These are phyloP conservation scores for Apophysomyces variabilis DNA, from an alignment of 371 early-diverging fungal genomes.

Conservation along the genomic window DNA sequence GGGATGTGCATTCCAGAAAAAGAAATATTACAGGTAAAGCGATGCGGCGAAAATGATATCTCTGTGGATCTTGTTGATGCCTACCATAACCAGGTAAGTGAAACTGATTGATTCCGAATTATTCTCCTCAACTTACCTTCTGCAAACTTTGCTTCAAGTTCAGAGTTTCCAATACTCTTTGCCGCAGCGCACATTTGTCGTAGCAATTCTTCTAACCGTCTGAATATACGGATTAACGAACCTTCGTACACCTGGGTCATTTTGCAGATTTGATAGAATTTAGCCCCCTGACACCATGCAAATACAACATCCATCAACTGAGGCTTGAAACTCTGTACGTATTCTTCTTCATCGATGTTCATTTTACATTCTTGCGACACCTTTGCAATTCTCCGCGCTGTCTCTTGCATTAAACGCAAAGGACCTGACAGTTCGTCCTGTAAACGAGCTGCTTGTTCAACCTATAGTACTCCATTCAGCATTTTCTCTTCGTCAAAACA, in stretches of 20 bases:
- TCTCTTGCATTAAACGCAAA: constrained; percentile 83
- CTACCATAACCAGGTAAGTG: constrained; percentile 12
- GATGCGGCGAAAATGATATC: constrained; percentile 99
- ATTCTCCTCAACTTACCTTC: constrained; percentile 61
- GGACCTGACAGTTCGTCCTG: constrained; percentile 84
- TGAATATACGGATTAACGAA: constrained; percentile 93
- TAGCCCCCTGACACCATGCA: constrained; percentile 96
- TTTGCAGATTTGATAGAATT: constrained; percentile 95
- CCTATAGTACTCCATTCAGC: constrained; percentile 6
- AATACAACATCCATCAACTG: constrained; percentile 98
- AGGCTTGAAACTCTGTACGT: constrained; percentile 82
- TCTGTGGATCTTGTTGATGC: constrained; percentile 94
- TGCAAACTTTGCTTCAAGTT: constrained; percentile 96
- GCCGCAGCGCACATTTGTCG: constrained; percentile 96
- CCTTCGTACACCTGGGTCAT: constrained; percentile 99
- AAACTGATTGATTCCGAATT: neutral
- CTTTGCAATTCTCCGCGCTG: constrained; percentile 86
- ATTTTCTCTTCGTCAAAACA: neutral
- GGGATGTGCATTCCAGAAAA: neutral
- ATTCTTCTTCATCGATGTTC: constrained; percentile 79
- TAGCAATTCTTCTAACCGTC: constrained; percentile 96
- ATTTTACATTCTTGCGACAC: constrained; percentile 91
- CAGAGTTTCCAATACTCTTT: constrained; percentile 96
- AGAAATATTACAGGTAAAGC: constrained; percentile 81
- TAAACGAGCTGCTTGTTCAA: constrained; percentile 38